These are phyloP conservation scores for Leptosphaerulina australis DNA, from an alignment of 2,329 filamentous ascomycete species.

Conservation along the genomic window DNA sequence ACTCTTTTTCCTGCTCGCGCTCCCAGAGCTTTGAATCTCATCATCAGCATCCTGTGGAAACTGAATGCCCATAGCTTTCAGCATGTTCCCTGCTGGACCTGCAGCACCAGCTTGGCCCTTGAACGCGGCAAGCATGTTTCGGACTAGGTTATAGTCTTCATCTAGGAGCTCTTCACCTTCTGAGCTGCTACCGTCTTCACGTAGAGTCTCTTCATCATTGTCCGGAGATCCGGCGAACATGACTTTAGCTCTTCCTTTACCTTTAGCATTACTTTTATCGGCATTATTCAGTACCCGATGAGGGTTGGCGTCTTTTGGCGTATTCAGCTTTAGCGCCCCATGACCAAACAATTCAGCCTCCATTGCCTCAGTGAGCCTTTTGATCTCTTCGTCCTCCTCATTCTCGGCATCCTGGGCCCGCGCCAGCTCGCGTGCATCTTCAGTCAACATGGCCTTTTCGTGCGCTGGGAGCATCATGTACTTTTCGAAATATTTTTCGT, in stretches of 20 bases:
- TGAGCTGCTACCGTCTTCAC: constrained; percentile 72
- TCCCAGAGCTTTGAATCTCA: constrained; percentile 21
- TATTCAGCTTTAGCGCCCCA: constrained; percentile 64
- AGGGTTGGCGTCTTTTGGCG: constrained; percentile 14
- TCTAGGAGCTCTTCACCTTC: constrained; percentile 64
- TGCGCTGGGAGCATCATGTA: constrained; percentile 75
- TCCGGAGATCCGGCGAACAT: constrained; percentile 2
- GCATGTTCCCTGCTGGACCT: constrained; percentile 84
- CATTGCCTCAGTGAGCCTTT: constrained; percentile 70
- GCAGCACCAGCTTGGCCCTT: constrained; percentile 85
- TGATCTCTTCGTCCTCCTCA: constrained; percentile 64
- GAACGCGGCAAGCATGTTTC: constrained; percentile 90
- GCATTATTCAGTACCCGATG: constrained; percentile 3
- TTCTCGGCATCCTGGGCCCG: constrained; percentile 50
- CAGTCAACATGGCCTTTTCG: constrained; percentile 42
- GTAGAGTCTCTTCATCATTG: constrained; percentile 59
- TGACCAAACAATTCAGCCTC: constrained; percentile 73
- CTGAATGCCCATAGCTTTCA: constrained; percentile 82
- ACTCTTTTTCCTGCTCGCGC: neutral
- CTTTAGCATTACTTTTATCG: constrained; percentile 31
- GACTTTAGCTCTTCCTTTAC: constrained; percentile 28
- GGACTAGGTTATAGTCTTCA: constrained; percentile 84
- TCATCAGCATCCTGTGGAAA: constrained; percentile 80
- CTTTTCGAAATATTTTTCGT: constrained; percentile 80
- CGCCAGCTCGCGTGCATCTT: constrained; percentile 44